These are phyloP conservation scores for Monosporozyma solicola DNA, from an alignment of 805 yeast species.

Conservation along the genomic window DNA sequence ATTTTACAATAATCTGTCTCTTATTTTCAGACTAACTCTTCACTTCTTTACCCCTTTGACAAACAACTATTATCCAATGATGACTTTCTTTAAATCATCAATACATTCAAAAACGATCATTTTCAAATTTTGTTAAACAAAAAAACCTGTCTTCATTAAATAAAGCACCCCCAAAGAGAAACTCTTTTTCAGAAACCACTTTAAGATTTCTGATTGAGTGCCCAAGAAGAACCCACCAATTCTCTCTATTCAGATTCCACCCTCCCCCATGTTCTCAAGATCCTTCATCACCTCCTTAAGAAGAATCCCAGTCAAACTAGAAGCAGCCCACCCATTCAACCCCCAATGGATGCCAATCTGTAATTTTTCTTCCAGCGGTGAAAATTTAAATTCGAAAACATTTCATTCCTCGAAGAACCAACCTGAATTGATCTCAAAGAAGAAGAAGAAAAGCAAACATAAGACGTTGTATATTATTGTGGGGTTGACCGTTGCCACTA, in stretches of 20 bases:
- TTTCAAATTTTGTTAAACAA: not conserved
- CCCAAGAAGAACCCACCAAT: no score
- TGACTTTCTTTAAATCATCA: not conserved
- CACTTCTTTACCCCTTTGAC: not conserved
- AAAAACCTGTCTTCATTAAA: not conserved
- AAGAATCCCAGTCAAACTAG: not conserved
- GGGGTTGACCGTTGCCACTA: not conserved
- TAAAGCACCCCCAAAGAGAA: not conserved
- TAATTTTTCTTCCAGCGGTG: not conserved
- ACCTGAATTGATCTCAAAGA: not conserved
- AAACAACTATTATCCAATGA: not conserved
- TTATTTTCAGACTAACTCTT: not conserved
- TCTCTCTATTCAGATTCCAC: no score
- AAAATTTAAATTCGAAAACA: not conserved
- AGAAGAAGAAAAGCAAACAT: not conserved
- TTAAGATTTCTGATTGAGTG: no score
- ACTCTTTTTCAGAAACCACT: no score
- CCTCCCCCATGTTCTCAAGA: no score
- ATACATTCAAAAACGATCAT: not conserved
- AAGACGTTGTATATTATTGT: not conserved
- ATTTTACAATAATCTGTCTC: not conserved
- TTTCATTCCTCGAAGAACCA: not conserved
- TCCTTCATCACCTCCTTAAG: not conserved
- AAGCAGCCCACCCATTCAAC: not conserved
- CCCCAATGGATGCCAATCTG: not conserved